Evolutionary conservation across 2,329 filamentous ascomycete genomes (phyloP).

Genomic region (Colletotrichum musae): DNA sequence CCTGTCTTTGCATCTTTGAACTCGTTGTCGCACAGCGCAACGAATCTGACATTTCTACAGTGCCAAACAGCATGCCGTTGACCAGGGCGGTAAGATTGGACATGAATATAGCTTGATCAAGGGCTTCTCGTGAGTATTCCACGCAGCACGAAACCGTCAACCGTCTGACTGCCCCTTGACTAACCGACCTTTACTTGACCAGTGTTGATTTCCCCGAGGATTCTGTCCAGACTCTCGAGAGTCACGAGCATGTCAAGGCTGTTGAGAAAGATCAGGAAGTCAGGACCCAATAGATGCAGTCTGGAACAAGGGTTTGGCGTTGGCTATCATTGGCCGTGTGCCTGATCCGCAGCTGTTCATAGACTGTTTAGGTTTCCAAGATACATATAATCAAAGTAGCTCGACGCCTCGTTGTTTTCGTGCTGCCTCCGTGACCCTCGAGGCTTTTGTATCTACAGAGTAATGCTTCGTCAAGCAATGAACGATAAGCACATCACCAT

Average conservation of each 20-base stretch:
- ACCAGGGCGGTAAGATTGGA: constrained; percentile 86
- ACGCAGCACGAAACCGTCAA: too few relatives aligned
- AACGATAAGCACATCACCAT: too few relatives aligned
- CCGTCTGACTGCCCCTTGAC: too few relatives aligned
- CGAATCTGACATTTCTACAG: constrained; percentile 57
- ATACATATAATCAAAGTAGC: background rate
- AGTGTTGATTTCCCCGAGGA: constrained; percentile 83
- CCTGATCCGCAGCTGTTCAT: constrained; percentile 20
- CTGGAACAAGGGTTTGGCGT: background rate
- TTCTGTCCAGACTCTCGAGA: constrained; percentile 74
- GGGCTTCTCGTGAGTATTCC: constrained; percentile 84
- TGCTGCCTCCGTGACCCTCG: too few relatives aligned
- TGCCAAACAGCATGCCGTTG: constrained; percentile 80
- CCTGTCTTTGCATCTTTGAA: background rate
- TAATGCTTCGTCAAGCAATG: background rate
- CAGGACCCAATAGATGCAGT: constrained; percentile 74
- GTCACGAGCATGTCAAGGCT: constrained; percentile 77
- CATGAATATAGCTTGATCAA: constrained; percentile 91
- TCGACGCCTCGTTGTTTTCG: too few relatives aligned
- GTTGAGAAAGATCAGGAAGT: constrained; percentile 84
- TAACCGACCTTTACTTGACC: background rate
- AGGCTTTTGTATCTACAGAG: too few relatives aligned
- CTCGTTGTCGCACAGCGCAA: background rate
- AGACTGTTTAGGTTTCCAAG: constrained; percentile 11
- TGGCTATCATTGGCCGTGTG: constrained; percentile 11